phyloP scores from a whole-genome alignment of 805 yeast genomes.

The Kazachstania africana region DNA sequence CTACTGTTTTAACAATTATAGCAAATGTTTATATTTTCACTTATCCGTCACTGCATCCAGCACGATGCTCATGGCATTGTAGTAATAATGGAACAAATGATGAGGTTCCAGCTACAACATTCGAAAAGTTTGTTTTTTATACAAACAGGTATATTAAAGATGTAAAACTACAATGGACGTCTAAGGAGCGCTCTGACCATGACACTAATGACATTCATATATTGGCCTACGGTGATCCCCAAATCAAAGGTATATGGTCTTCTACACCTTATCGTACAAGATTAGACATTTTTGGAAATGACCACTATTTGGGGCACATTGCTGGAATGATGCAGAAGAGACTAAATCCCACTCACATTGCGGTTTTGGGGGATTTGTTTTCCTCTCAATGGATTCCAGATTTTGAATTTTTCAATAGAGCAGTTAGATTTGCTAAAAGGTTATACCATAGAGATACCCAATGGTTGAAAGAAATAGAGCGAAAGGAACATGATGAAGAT shows the following conservation, averaged over 20 bases:
- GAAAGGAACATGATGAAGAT: slow-evolving; percentile 20
- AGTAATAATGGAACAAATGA: slow-evolving; percentile 6
- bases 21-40: slow-evolving; percentile 60
- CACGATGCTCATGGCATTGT: slow-evolving; percentile 49
- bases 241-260: slow-evolving; percentile 81
- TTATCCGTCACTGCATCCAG: slow-evolving; percentile 53
- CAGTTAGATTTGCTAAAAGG: slow-evolving; percentile 60
- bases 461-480: slow-evolving; percentile 36
- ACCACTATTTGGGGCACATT: slow-evolving; percentile 77
- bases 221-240: slow-evolving; percentile 92
- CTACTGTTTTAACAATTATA: slow-evolving; percentile 28
- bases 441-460: slow-evolving; percentile 54
- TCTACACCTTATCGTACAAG: slow-evolving; percentile 58
- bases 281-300: slow-evolving; percentile 83
- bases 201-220: slow-evolving; percentile 38
- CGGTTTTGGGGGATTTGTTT: slow-evolving; percentile 85
- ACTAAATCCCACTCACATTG: slow-evolving; percentile 65
- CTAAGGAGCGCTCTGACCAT: slow-evolving; percentile 4
- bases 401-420: slow-evolving; percentile 72
- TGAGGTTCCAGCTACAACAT: not conserved
- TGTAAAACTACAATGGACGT: slow-evolving; percentile 13
- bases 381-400: slow-evolving; percentile 93
- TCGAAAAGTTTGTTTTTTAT: slow-evolving; percentile 18
- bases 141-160: slow-evolving; percentile 20
- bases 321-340: slow-evolving; percentile 52